Conservation (phyloP, 345 rosid species). For the Carallia pectinifolia region DNA sequence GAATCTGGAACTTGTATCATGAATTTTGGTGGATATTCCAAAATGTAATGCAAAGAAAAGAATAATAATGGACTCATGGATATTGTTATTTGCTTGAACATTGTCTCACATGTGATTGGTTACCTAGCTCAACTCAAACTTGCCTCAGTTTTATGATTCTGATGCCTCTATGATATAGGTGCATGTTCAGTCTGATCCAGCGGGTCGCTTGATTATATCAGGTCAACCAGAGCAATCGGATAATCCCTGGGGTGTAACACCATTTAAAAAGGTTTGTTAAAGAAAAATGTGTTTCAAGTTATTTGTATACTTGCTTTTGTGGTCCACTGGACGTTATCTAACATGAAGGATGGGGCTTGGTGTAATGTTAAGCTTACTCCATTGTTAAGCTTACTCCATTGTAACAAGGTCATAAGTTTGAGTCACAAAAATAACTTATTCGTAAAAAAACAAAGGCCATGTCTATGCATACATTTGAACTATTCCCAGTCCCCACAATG, state of each 20-base stretch:
- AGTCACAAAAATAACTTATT: too few relatives aligned
- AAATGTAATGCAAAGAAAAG: neutral
- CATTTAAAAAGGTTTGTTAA: slow-evolving; percentile 31
- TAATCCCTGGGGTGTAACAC: slow-evolving; percentile 36
- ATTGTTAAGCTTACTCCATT: too few relatives aligned
- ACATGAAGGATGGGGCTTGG: too few relatives aligned
- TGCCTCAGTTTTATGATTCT: neutral
- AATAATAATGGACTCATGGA: neutral
- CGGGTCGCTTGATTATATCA: slow-evolving; percentile 35
- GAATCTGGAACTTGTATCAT: too few relatives aligned
- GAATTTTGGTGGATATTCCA: neutral
- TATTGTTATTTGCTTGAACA: neutral
- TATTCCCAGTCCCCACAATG: too few relatives aligned
- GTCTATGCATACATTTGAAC: too few relatives aligned
- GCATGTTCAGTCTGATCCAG: slow-evolving; percentile 40
- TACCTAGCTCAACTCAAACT: neutral
- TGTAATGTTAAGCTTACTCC: too few relatives aligned
- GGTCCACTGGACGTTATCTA: neutral
- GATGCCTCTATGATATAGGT: slow-evolving; percentile 15
- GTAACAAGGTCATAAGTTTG: too few relatives aligned
- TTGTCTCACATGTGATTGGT: neutral
- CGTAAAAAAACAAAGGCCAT: too few relatives aligned
- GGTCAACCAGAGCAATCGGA: slow-evolving; percentile 36
- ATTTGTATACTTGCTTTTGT: neutral
- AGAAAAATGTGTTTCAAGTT: neutral